Evolutionary conservation across 2,329 filamentous ascomycete species (phyloP).

Genomic region (Leptosphaerulina australis): DNA sequence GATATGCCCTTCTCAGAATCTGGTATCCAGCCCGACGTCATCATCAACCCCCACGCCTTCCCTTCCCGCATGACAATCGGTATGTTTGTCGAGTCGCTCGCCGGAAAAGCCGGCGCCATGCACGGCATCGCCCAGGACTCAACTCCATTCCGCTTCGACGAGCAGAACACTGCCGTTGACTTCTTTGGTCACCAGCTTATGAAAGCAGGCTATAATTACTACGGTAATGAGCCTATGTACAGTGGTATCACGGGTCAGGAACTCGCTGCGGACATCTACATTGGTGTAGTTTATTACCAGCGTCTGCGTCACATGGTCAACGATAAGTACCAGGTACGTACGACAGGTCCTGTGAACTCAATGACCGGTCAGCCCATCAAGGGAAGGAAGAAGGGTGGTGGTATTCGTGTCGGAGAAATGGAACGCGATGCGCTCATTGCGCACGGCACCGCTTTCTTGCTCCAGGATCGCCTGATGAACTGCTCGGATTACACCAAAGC

Average conservation of each 20-base stretch:
- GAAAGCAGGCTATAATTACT: conserved; percentile 96
- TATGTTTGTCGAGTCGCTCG: conserved; percentile 97
- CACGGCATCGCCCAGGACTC: conserved; percentile 96
- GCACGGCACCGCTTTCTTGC: conserved; percentile 90
- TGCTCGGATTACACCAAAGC: conserved; percentile 91
- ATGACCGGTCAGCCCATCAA: conserved; percentile 97
- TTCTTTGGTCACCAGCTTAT: conserved; percentile 96
- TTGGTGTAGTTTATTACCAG: conserved; percentile 98
- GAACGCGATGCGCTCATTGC: conserved; percentile 94
- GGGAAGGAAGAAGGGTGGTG: conserved; percentile 92
- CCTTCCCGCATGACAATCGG: conserved; percentile 99
- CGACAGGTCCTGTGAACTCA: conserved; percentile 87
- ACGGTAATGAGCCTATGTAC: conserved; percentile 99
- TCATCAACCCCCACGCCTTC: conserved; percentile 99
- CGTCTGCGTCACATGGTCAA: conserved; percentile 99
- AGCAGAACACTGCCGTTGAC: conserved; percentile 88
- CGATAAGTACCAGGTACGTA: conserved; percentile 98
- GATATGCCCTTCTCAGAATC: conserved; percentile 98
- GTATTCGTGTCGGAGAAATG: conserved; percentile 99
- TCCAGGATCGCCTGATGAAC: conserved; percentile 95
- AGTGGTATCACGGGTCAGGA: conserved; percentile 95
- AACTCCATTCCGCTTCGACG: conserved; percentile 93
- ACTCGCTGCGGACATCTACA: conserved; percentile 91
- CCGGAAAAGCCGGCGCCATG: conserved; percentile 90
- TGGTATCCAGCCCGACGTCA: conserved; percentile 94